phyloP scores from a whole-genome alignment of 441 rosid species.

The Euphorbia celastroides region DNA sequence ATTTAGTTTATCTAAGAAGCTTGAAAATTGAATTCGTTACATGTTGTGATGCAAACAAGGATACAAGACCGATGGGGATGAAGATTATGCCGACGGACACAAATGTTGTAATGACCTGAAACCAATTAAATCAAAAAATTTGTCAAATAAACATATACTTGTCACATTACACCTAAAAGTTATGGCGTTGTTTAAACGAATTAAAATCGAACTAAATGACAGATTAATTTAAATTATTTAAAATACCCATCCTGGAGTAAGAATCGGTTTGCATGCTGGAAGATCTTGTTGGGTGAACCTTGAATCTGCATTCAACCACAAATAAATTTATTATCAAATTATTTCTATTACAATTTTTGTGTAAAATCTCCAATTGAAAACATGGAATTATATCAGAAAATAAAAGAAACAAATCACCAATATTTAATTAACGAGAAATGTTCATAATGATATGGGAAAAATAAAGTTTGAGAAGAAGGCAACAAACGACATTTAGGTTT shows the following conservation, averaged over 20 bases:
- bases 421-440: no score
- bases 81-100: conserved; percentile 84
- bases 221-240: no score
- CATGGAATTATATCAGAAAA: neutral
- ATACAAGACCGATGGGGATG: conserved; percentile 84
- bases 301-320: conserved; percentile 43
- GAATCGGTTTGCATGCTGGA: conserved; percentile 98
- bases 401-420: neutral
- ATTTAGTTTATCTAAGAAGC: no score
- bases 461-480: neutral
- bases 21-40: no score
- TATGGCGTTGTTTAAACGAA: no score
- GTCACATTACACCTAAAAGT: no score
- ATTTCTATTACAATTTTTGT: no score
- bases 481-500: conserved; percentile 66
- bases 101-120: conserved; percentile 84
- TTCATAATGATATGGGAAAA: no score
- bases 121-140: neutral
- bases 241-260: conserved; percentile 95
- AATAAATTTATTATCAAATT: neutral
- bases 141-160: no score
- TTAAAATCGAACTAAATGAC: no score
- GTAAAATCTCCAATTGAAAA: no score
- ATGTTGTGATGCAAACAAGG: conserved; percentile 74
- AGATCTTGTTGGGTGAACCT: conserved; percentile 95